phyloP scores from a whole-genome alignment of 495 filamentous ascomycete genomes.

The Glarea lozoyensis region DNA sequence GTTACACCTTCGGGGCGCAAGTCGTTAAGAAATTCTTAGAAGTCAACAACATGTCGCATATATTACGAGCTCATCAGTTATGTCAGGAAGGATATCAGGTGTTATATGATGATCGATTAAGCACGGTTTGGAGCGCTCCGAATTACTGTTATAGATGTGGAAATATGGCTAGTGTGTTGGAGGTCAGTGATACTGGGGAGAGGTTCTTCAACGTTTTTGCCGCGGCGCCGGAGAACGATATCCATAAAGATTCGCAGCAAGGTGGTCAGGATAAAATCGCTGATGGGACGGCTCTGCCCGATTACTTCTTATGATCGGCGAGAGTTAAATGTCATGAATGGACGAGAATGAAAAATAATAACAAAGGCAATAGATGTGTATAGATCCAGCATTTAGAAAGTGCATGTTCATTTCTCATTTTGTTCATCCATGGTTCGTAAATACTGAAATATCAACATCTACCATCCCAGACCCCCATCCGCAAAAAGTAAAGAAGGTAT shows the following conservation, averaged over 20 bases:
- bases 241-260: conserved; percentile 72
- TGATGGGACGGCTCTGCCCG: conserved; percentile 41
- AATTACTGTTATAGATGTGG: conserved; percentile 97
- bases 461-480: no score
- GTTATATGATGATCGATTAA: conserved; percentile 86
- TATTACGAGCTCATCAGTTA: conserved; percentile 90
- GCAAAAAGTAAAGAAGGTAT: no score
- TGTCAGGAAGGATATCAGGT: conserved; percentile 97
- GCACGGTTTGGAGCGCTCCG: conserved; percentile 94
- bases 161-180: conserved; percentile 92
- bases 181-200: conserved; percentile 87
- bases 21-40: conserved; percentile 97
- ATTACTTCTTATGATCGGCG: conserved; percentile 52
- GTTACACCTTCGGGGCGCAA: conserved; percentile 94
- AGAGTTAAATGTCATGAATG: no score
- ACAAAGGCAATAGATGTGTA: no score
- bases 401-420: no score
- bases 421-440: background rate
- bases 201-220: conserved; percentile 96
- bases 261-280: conserved; percentile 34
- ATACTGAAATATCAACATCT: background rate
- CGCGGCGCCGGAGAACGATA: conserved; percentile 90
- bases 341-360: no score
- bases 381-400: no score
- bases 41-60: conserved; percentile 94